Evolutionary conservation across 2,329 filamentous ascomycete species (phyloP).

Genomic region (Hypocrella siamensis): DNA sequence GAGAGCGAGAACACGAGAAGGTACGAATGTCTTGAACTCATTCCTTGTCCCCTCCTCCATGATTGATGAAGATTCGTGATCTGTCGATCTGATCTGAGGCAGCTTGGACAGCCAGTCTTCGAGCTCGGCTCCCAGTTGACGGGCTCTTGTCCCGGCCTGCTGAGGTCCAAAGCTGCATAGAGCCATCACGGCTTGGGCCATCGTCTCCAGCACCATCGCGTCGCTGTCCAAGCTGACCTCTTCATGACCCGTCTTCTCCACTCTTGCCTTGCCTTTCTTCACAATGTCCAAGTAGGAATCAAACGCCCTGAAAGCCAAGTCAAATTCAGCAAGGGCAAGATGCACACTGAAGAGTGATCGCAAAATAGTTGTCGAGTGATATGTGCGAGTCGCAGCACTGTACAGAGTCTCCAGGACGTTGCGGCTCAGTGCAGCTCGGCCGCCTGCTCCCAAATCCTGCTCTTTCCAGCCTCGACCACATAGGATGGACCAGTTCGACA

Average conservation of each 20-base stretch:
- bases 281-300: constrained; percentile 86
- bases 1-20: constrained; percentile 46
- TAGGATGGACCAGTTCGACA: constrained; percentile 73
- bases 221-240: constrained; percentile 67
- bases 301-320: constrained; percentile 78
- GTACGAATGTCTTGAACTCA: constrained; percentile 28
- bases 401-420: constrained; percentile 80
- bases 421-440: constrained; percentile 58
- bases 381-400: constrained; percentile 79
- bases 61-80: constrained; percentile 12
- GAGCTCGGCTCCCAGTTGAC: constrained; percentile 52
- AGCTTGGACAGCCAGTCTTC: constrained; percentile 59
- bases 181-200: constrained; percentile 64
- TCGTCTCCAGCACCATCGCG: constrained; percentile 58
- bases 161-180: constrained; percentile 68
- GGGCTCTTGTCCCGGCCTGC: constrained; percentile 64
- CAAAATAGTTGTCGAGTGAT: constrained; percentile 82
- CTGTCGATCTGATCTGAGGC: constrained; percentile 14
- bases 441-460: constrained; percentile 65
- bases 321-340: constrained; percentile 76
- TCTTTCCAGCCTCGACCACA: constrained; percentile 71
- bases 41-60: constrained; percentile 13
- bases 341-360: constrained; percentile 80
- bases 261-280: constrained; percentile 67
- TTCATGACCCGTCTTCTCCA: constrained; percentile 58